phyloP scores from a whole-genome alignment of 169 alveolate genomes.

The Perkinsus marinus region DNA sequence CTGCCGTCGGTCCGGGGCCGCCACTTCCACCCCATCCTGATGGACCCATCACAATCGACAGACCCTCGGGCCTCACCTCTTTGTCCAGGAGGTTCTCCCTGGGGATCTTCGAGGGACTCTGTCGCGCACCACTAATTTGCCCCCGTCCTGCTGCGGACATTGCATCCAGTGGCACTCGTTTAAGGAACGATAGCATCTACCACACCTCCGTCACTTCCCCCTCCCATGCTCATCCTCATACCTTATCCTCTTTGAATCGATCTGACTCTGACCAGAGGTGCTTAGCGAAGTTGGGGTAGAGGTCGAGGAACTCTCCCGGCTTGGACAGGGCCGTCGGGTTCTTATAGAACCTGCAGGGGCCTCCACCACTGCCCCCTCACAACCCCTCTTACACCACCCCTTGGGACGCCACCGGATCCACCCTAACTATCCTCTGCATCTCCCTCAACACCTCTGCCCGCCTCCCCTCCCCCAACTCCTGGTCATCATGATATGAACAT shows the following conservation, averaged over 20 bases:
- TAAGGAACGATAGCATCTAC: not conserved
- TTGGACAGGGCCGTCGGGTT: not conserved
- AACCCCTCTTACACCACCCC: not conserved
- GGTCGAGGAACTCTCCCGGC: not conserved
- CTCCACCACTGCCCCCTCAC: not conserved
- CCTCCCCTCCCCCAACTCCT: not conserved
- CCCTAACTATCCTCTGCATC: not conserved
- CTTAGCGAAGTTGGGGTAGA: not conserved
- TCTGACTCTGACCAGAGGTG: not conserved
- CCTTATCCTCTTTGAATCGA: not conserved
- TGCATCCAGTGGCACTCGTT: not conserved
- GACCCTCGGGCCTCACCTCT: too few species aligned
- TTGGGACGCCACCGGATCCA: not conserved
- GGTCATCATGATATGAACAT: not conserved
- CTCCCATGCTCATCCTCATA: not conserved
- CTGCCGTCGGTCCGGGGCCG: not conserved
- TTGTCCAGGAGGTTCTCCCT: not conserved
- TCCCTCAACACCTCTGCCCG: not conserved
- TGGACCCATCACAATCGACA: too few species aligned
- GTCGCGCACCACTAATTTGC: not conserved
- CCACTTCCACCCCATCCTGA: not conserved
- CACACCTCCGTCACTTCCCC: not conserved
- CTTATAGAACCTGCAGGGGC: not conserved
- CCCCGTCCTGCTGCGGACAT: not conserved
- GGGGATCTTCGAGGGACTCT: not conserved